Evolutionary conservation across 495 filamentous ascomycete genomes (phyloP).

Genomic region (Glarea lozoyensis): DNA sequence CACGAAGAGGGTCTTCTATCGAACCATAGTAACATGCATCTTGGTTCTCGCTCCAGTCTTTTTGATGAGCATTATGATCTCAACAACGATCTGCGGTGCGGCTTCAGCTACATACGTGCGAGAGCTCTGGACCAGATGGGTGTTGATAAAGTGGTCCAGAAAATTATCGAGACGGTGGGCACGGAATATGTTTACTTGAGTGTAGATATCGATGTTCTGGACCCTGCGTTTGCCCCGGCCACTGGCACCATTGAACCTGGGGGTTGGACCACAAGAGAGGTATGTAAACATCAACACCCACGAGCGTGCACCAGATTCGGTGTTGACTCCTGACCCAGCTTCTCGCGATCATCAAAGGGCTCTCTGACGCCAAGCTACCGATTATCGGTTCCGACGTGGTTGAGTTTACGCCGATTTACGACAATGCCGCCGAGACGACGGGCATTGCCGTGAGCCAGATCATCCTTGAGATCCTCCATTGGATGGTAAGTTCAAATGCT

Average conservation of each 20-base stretch:
- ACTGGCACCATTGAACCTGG: constrained; percentile 85
- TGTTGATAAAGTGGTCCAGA: constrained; percentile 60
- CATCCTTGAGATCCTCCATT: constrained; percentile 21
- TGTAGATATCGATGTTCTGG: constrained; percentile 83
- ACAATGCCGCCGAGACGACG: constrained; percentile 21
- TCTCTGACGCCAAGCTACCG: constrained; percentile 52
- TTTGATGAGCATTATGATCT: constrained; percentile 60
- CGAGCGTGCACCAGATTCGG: constrained; percentile 19
- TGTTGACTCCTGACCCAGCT: constrained; percentile 13
- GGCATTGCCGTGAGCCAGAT: constrained; percentile 17
- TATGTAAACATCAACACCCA: constrained; percentile 58
- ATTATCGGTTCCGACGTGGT: constrained; percentile 75
- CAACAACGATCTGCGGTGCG: constrained; percentile 74
- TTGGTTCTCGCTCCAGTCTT: constrained; percentile 73
- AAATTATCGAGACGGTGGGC: constrained; percentile 66
- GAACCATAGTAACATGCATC: constrained; percentile 80
- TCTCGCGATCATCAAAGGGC: constrained; percentile 33
- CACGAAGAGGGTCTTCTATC: constrained; percentile 55
- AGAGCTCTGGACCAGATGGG: constrained; percentile 75
- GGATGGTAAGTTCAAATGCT: constrained; percentile 14
- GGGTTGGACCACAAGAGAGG: constrained; percentile 77
- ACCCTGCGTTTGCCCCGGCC: constrained; percentile 56
- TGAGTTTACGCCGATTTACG: constrained; percentile 42
- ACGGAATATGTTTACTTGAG: constrained; percentile 71
- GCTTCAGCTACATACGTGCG: constrained; percentile 74